Percentiles rank a stretch among this genome's conserved stretches.
phyloP scores from a whole-genome alignment of 441 rosid genomes.

The Macaranga tanarius region DNA sequence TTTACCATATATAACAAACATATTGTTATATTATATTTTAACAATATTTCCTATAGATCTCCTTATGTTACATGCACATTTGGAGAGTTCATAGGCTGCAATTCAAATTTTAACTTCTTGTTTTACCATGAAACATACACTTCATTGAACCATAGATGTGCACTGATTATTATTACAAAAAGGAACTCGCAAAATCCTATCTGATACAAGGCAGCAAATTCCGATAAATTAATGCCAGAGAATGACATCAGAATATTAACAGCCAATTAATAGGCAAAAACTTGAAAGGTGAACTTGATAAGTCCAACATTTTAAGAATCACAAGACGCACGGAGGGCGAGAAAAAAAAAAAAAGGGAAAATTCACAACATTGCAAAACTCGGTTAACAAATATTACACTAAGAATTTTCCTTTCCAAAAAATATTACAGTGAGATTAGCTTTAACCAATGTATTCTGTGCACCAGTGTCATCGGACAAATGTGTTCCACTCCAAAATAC shows the following conservation, averaged over 20 bases:
- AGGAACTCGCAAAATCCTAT: not conserved
- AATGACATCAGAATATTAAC: not conserved
- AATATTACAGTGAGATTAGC: slow-evolving; percentile 48
- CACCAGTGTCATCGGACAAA: slow-evolving; percentile 34
- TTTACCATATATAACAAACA: no score
- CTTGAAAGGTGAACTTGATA: not conserved
- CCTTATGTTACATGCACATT: no score
- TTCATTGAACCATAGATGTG: not conserved
- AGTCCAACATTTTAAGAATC: slow-evolving; percentile 10
- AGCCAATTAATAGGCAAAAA: slow-evolving; percentile 10
- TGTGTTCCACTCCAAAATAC: slow-evolving; percentile 30
- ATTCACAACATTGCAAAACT: slow-evolving; percentile 33
- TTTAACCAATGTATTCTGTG: slow-evolving; percentile 34
- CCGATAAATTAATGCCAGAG: not conserved
- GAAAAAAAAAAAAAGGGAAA: slow-evolving; percentile 14
- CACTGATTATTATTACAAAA: not conserved
- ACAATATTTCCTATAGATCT: no score
- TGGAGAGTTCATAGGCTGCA: no score
- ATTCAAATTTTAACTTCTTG: no score
- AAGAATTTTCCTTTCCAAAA: slow-evolving; percentile 24
- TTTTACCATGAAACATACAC: no score
- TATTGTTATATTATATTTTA: no score
- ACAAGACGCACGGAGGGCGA: slow-evolving; percentile 1
- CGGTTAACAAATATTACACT: slow-evolving; percentile 34
- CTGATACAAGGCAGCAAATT: not conserved